These are phyloP conservation scores for Penicillium argentinense DNA, from an alignment of 495 filamentous ascomycete species.

Conservation along the genomic window DNA sequence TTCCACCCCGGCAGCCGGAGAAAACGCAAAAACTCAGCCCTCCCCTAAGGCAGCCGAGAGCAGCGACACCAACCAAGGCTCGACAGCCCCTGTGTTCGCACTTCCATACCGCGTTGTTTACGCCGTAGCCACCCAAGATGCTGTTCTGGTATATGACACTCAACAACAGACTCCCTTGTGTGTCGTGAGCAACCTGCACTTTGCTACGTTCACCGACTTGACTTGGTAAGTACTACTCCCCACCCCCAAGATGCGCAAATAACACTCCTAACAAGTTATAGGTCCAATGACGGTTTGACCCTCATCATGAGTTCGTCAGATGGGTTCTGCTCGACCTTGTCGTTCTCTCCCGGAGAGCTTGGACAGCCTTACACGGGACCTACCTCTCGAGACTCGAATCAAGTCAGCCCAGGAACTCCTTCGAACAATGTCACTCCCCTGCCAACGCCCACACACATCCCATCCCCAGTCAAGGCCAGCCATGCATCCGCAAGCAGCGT, in stretches of 20 bases:
- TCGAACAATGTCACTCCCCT: conserved; percentile 62
- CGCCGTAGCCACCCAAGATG: conserved; percentile 95
- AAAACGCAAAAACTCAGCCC: conserved; percentile 43
- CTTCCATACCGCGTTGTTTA: conserved; percentile 94
- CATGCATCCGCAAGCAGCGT: conserved; percentile 40
- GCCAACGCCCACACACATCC: conserved; percentile 64
- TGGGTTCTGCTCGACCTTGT: conserved; percentile 91
- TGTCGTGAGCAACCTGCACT: conserved; percentile 93
- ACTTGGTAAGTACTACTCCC: conserved; percentile 67
- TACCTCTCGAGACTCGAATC: conserved; percentile 51
- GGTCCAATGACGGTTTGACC: conserved; percentile 90
- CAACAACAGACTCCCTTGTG: conserved; percentile 93
- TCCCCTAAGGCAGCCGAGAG: conserved; percentile 53
- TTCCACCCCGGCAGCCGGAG: conserved; percentile 43
- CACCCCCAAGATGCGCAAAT: conserved; percentile 21
- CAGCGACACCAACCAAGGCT: conserved; percentile 50
- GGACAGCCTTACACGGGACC: conserved; percentile 81
- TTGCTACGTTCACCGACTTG: conserved; percentile 94
- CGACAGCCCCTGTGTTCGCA: conserved; percentile 67
- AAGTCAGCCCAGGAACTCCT: conserved; percentile 39
- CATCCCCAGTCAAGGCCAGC: conserved; percentile 54
- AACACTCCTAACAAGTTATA: conserved; percentile 37
- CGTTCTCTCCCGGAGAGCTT: conserved; percentile 81
- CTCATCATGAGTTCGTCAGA: conserved; percentile 96
- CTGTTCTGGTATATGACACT: conserved; percentile 94